These are phyloP conservation scores for Aspergillus floridensis DNA, from an alignment of 2,329 filamentous ascomycete genomes.

Conservation along the genomic window DNA sequence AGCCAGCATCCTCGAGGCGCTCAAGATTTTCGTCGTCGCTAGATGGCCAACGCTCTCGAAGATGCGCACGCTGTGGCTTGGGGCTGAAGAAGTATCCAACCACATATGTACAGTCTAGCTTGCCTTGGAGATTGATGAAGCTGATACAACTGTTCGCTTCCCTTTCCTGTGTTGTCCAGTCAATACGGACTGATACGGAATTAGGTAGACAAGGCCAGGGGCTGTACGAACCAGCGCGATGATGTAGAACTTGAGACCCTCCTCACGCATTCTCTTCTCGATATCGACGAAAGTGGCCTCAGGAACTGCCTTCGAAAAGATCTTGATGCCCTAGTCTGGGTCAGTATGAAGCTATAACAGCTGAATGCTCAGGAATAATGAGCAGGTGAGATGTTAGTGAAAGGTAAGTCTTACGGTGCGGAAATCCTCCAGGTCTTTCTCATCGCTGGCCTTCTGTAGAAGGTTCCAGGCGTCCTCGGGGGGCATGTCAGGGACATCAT, in stretches of 20 bases:
- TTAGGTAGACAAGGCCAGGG: neutral
- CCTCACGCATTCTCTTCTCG: slow-evolving; percentile 51
- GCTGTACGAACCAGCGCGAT: slow-evolving; percentile 47
- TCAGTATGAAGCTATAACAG: neutral
- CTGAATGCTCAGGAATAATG: too few relatives aligned
- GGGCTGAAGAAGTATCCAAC: slow-evolving; percentile 49
- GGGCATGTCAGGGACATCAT: slow-evolving; percentile 46
- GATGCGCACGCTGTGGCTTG: slow-evolving; percentile 48
- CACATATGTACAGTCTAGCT: slow-evolving; percentile 50
- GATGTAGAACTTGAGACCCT: slow-evolving; percentile 49
- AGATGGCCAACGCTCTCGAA: slow-evolving; percentile 50
- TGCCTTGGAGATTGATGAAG: slow-evolving; percentile 54
- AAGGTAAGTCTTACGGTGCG: slow-evolving; percentile 36
- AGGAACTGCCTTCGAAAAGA: slow-evolving; percentile 51
- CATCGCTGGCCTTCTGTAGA: slow-evolving; percentile 49
- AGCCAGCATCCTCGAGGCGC: slow-evolving; percentile 52
- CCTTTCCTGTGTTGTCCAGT: slow-evolving; percentile 35
- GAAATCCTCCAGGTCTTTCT: slow-evolving; percentile 52
- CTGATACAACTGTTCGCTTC: slow-evolving; percentile 45
- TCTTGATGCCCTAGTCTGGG: slow-evolving; percentile 42
- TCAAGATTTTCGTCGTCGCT: slow-evolving; percentile 50
- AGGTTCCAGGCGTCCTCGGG: slow-evolving; percentile 51
- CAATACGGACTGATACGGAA: slow-evolving; percentile 5
- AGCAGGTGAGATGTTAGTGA: too few relatives aligned
- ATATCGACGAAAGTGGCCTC: slow-evolving; percentile 48